Conservation (phyloP, 2,329 filamentous ascomycete genomes). For the Myrmaecium sp. region DNA sequence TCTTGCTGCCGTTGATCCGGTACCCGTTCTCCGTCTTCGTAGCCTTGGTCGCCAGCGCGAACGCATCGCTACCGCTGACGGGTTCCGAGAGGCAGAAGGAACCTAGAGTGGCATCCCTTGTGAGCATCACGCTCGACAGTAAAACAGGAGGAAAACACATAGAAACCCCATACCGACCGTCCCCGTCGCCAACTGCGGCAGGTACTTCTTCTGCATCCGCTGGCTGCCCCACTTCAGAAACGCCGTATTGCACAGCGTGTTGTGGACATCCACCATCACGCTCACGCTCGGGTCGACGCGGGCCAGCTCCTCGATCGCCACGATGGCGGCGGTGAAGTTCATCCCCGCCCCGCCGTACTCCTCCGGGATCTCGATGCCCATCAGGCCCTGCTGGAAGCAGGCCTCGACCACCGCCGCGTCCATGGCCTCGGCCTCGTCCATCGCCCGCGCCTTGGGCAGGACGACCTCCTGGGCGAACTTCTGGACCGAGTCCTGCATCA, state of each 20-base stretch:
- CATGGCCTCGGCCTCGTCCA: slow-evolving; percentile 96
- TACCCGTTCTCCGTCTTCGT: slow-evolving; percentile 70
- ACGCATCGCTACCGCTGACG: slow-evolving; percentile 85
- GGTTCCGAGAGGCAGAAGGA: slow-evolving; percentile 91
- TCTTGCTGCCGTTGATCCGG: slow-evolving; percentile 81
- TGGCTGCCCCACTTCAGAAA: slow-evolving; percentile 70
- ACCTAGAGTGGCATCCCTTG: slow-evolving; percentile 24
- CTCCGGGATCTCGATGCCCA: slow-evolving; percentile 95
- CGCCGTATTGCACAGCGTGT: slow-evolving; percentile 91
- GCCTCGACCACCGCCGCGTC: slow-evolving; percentile 76
- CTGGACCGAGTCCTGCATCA: slow-evolving; percentile 78
- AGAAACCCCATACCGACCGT: slow-evolving; percentile 43
- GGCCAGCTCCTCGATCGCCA: slow-evolving; percentile 92
- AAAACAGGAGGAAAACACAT: not conserved
- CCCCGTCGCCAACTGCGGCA: slow-evolving; percentile 78
- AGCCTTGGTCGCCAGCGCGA: slow-evolving; percentile 83
- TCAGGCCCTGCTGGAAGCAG: slow-evolving; percentile 91
- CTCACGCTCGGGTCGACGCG: slow-evolving; percentile 87
- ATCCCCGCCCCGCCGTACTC: slow-evolving; percentile 93
- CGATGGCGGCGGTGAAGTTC: slow-evolving; percentile 95
- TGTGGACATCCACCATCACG: slow-evolving; percentile 93
- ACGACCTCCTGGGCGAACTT: slow-evolving; percentile 86
- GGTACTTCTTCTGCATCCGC: slow-evolving; percentile 64
- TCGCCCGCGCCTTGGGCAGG: slow-evolving; percentile 79
- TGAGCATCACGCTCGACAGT: slow-evolving; percentile 1